Evolutionary conservation across 208 protist species (phyloP), one percentile per base, ranked within the genome.

Genomic region (Histomonas meleagridis): DNA sequence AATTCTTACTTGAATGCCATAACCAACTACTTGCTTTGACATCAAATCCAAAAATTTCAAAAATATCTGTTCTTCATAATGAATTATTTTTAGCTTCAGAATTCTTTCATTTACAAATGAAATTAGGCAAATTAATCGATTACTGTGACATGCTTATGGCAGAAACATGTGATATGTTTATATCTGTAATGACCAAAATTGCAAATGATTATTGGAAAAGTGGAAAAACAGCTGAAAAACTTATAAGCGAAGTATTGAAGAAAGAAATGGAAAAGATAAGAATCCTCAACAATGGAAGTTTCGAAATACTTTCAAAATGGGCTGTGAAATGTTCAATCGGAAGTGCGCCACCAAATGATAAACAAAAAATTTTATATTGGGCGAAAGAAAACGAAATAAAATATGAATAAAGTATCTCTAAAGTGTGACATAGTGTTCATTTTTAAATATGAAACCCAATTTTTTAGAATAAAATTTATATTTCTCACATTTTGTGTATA

Each of bases 21-120:
- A 46, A 10, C 4, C 43, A 86, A 51, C n/a, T 86, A 16, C 46
- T 86, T 26, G 46, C 51, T 38, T 55, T 57, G 7, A 86, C 76
- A 86, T n/a, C 76, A 32, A 51, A 51, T 55, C 76, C 76, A 32
- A 32, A 18, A 26, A 38, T 86, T 21, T 38, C 76, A 51, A 86
- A 86, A 35, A 86, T 86, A 2, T 40, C 40, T 55, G 35, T 86
- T 9, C 76, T 86, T n/a, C 76, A 86, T 55, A 86, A 86, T 46
- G 76, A 86, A n/a, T 35, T 86, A 35, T 86, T 86, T 49, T 86
- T 51, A 43, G 76, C 76, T 38, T 86, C 76, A 51, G 76, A 86
- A 55, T 43, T 86, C 55, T n/a, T 86, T 43, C 40, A 46, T 55
- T 46, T 51, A 7, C 40, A 86, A 16, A 86, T 55, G 1, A 16